These are phyloP conservation scores for Conoideocrella luteorostrata DNA, from an alignment of 2,329 filamentous ascomycete genomes.

Conservation along the genomic window DNA sequence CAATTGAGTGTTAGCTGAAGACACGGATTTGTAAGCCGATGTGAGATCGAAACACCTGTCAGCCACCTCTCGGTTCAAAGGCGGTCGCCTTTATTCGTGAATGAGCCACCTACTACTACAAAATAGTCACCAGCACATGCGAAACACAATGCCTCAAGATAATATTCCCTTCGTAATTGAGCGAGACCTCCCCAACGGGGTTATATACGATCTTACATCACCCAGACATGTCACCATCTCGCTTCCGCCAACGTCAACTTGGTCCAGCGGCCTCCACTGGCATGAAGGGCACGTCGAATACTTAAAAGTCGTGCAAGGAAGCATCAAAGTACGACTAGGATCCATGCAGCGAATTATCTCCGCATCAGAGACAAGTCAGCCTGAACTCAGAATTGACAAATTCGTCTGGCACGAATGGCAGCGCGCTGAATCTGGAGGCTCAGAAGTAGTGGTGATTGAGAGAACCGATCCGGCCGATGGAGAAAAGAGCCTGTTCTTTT, in stretches of 20 bases:
- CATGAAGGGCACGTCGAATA: constrained; percentile 41
- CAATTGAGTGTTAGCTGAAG: neutral
- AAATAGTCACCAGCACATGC: too few species aligned
- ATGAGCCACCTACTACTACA: too few species aligned
- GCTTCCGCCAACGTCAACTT: constrained; percentile 34
- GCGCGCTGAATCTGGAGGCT: constrained; percentile 26
- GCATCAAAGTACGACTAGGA: constrained; percentile 21
- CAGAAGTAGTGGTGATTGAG: constrained; percentile 37
- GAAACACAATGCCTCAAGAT: neutral
- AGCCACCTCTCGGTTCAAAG: too few species aligned
- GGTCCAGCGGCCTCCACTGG: constrained; percentile 44
- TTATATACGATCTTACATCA: constrained; percentile 28
- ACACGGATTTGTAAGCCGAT: neutral
- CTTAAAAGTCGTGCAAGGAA: constrained; percentile 34
- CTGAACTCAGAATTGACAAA: constrained; percentile 27
- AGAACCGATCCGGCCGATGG: constrained; percentile 39
- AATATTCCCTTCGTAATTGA: constrained; percentile 9
- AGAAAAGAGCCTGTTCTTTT: constrained; percentile 41
- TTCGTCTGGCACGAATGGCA: constrained; percentile 40
- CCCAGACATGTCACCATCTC: constrained; percentile 33
- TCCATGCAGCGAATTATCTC: constrained; percentile 12
- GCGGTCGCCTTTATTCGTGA: too few species aligned
- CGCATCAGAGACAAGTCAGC: constrained; percentile 14
- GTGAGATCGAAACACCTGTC: too few species aligned
- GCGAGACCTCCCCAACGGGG: constrained; percentile 14